Conservation (phyloP, 768 basidiomycete genomes). For the Tulasnella sp. region DNA sequence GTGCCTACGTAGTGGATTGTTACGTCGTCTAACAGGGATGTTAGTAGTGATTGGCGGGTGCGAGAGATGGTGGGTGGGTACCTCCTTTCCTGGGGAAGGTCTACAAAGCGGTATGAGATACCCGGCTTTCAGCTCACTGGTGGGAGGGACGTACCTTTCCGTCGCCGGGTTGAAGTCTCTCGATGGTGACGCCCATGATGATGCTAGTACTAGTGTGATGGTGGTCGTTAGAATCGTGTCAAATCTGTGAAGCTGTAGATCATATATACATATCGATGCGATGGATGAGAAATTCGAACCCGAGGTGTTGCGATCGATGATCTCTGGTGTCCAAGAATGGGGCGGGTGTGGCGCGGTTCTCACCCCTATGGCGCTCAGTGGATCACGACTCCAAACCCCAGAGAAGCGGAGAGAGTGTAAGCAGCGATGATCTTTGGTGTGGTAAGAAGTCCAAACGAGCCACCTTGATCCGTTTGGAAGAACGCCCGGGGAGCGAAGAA, state of each 20-base stretch:
- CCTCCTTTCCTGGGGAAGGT: conserved; percentile 61
- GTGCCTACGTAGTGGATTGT: conserved; percentile 73
- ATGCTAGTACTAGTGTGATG: no score
- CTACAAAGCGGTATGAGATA: conserved; percentile 33
- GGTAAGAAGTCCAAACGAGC: not conserved
- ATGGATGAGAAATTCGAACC: not conserved
- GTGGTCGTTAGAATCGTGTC: no score
- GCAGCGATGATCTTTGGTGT: no score
- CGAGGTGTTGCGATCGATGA: not conserved
- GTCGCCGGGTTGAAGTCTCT: not conserved
- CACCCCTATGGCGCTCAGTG: no score
- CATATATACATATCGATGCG: not conserved
- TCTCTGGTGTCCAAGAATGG: no score
- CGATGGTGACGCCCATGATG: not conserved
- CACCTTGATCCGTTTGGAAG: not conserved
- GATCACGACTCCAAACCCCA: no score
- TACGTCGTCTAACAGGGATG: conserved; percentile 42
- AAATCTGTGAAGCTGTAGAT: not conserved
- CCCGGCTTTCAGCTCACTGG: no score
- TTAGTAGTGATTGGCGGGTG: conserved; percentile 8
- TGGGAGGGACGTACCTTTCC: not conserved
- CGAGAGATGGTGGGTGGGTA: no score
- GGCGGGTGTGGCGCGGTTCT: no score
- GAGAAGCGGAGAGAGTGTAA: no score
- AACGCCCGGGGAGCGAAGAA: not conserved